Percentiles rank a stretch among this genome's conserved stretches.
These are phyloP conservation scores for Coemansia sp. DNA, from an alignment of 192 early-diverging fungal species.

Conservation along the genomic window DNA sequence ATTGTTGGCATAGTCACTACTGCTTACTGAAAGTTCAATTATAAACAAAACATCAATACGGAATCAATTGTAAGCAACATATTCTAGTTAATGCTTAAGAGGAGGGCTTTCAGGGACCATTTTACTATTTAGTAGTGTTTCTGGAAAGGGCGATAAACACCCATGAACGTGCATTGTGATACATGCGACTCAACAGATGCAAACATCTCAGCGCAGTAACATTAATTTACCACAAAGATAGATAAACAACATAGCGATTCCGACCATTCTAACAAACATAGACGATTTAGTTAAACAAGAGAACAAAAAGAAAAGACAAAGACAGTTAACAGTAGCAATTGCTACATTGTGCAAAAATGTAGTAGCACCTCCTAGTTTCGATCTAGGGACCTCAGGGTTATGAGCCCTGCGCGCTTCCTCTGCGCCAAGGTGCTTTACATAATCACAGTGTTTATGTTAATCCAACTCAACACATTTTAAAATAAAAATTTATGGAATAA, in stretches of 20 bases:
- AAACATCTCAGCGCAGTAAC: too few relatives aligned
- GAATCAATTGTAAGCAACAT: too few relatives aligned
- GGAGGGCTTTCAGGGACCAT: neutral
- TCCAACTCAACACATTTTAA: neutral
- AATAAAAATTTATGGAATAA: neutral
- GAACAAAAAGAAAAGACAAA: neutral
- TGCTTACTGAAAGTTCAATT: neutral
- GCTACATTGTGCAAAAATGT: neutral
- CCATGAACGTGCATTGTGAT: too few relatives aligned
- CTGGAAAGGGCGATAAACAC: neutral
- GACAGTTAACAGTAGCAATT: neutral
- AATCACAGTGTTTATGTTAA: neutral
- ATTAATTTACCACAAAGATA: too few relatives aligned
- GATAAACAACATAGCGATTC: too few relatives aligned
- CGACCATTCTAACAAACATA: too few relatives aligned
- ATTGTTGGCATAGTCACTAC: neutral
- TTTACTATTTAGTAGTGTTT: neutral
- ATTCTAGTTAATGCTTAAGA: neutral
- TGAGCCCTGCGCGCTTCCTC: conserved; percentile 86
- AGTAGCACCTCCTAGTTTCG: conserved; percentile 72
- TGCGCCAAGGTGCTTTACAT: conserved; percentile 76
- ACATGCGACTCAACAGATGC: too few relatives aligned
- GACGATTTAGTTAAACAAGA: neutral
- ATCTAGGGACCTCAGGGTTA: conserved; percentile 85
- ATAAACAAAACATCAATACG: neutral